Conservation (phyloP, 768 basidiomycete species). For the Crucibulum laeve region DNA sequence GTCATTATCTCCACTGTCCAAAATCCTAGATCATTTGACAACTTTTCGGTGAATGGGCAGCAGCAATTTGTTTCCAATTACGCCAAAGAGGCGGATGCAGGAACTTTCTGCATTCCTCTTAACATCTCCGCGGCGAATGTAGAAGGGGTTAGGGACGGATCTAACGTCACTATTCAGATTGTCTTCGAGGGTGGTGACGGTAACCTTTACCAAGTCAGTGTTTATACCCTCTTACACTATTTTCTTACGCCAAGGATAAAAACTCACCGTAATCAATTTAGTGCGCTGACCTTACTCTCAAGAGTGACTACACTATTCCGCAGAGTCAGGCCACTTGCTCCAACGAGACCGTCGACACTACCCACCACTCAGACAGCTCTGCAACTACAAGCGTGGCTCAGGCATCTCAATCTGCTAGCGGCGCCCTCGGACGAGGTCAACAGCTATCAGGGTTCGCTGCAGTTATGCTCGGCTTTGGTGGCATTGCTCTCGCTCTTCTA, state of each 20-base stretch:
- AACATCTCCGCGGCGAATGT: slow-evolving; percentile 19
- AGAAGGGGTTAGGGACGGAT: slow-evolving; percentile 8
- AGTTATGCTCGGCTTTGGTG: slow-evolving; percentile 15
- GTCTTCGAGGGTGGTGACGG: slow-evolving; percentile 12
- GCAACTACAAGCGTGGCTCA: not conserved
- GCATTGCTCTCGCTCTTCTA: slow-evolving; percentile 13
- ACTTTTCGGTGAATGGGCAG: slow-evolving; percentile 43
- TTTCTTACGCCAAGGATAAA: slow-evolving; percentile 2
- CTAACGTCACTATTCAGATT: slow-evolving; percentile 14
- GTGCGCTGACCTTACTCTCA: slow-evolving; percentile 2
- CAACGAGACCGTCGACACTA: slow-evolving; percentile 22
- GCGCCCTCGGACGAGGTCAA: slow-evolving; percentile 7
- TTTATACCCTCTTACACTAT: slow-evolving; percentile 45
- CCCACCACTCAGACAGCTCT: not conserved
- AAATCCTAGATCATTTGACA: slow-evolving; percentile 56
- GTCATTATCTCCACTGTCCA: slow-evolving; percentile 51
- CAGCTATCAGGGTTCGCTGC: slow-evolving; percentile 8
- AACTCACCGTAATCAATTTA: slow-evolving; percentile 4
- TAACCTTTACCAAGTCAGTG: slow-evolving; percentile 4
- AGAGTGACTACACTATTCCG: slow-evolving; percentile 39
- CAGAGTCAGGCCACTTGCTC: slow-evolving; percentile 31
- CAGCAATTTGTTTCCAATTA: slow-evolving; percentile 35
- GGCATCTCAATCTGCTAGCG: slow-evolving; percentile 1
- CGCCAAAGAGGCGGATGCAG: slow-evolving; percentile 45
- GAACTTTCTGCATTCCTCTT: slow-evolving; percentile 13